Conservation (phyloP, 805 yeast species). For the Kodamaea lidongshanica region DNA sequence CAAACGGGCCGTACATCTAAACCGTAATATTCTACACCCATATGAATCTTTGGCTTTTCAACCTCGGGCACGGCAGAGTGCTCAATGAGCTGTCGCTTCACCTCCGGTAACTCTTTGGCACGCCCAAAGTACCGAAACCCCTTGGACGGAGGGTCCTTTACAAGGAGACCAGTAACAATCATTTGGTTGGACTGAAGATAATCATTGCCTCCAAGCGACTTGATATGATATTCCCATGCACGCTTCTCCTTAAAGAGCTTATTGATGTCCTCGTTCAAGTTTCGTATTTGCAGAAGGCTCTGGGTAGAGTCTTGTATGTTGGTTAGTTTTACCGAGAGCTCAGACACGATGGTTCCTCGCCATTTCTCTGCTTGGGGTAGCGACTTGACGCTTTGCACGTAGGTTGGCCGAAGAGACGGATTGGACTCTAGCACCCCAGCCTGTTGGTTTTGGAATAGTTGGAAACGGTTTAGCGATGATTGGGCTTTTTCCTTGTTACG, state of each 20-base stretch:
- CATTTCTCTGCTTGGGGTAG: conserved; percentile 66
- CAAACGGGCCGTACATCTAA: too few species aligned
- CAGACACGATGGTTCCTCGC: conserved; percentile 56
- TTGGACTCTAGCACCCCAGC: conserved; percentile 54
- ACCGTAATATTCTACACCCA: conserved; percentile 3
- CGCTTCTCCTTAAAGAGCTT: conserved; percentile 57
- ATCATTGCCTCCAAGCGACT: conserved; percentile 69
- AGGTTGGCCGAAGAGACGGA: conserved; percentile 53
- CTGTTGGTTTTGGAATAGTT: conserved; percentile 54
- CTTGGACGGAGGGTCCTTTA: conserved; percentile 14
- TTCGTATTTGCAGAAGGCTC: conserved; percentile 63
- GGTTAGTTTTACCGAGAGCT: conserved; percentile 55
- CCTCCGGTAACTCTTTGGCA: conserved; percentile 76
- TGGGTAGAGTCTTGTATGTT: conserved; percentile 52
- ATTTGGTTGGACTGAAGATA: conserved; percentile 33
- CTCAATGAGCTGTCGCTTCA: too few species aligned
- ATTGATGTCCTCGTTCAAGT: conserved; percentile 69
- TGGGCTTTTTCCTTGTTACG: conserved; percentile 73
- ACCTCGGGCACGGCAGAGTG: too few species aligned
- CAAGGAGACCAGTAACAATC: conserved; percentile 10
- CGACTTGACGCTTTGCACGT: conserved; percentile 45
- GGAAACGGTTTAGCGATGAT: conserved; percentile 59
- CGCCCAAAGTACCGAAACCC: conserved; percentile 78
- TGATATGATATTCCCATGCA: conserved; percentile 75
- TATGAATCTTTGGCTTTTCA: conserved; percentile 1